Percentiles rank a stretch among this genome's conserved stretches.
These are phyloP conservation scores for Telfairia occidentalis DNA, from an alignment of 331 rosid species.

Conservation along the genomic window DNA sequence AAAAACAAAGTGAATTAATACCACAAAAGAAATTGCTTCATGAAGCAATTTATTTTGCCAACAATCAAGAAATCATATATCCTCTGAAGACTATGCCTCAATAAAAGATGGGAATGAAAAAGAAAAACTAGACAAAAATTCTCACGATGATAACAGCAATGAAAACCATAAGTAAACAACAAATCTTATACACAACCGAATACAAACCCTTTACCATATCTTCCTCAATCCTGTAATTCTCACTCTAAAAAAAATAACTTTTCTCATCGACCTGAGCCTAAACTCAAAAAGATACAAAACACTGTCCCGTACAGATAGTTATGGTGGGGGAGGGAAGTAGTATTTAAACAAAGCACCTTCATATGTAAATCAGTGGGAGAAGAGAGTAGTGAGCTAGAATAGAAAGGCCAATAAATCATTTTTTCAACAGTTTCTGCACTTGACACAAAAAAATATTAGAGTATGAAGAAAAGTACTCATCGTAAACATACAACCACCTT, in stretches of 20 bases:
- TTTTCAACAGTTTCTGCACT: neutral
- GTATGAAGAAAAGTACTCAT: constrained; percentile 1
- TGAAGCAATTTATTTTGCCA: neutral
- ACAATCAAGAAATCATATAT: constrained; percentile 2
- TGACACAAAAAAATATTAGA: neutral
- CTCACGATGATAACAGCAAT: neutral
- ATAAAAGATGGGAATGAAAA: neutral
- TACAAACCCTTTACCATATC: constrained; percentile 7
- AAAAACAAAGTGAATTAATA: neutral
- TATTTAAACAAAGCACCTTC: neutral
- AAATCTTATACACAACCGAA: neutral
- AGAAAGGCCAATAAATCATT: neutral
- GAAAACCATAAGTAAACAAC: neutral
- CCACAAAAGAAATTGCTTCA: neutral
- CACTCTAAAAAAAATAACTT: neutral
- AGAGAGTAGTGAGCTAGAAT: neutral
- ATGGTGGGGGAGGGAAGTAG: neutral
- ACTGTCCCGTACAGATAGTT: neutral
- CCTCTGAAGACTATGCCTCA: neutral
- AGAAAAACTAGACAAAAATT: neutral
- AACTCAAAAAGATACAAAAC: neutral
- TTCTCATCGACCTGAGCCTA: neutral
- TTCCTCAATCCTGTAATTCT: neutral
- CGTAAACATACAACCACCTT: constrained; percentile 43
- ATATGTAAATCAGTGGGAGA: neutral